Evolutionary conservation across 2,329 filamentous ascomycete species (phyloP), one percentile per base, ranked within the genome.

Genomic region (Sclerotinia glacialis): DNA sequence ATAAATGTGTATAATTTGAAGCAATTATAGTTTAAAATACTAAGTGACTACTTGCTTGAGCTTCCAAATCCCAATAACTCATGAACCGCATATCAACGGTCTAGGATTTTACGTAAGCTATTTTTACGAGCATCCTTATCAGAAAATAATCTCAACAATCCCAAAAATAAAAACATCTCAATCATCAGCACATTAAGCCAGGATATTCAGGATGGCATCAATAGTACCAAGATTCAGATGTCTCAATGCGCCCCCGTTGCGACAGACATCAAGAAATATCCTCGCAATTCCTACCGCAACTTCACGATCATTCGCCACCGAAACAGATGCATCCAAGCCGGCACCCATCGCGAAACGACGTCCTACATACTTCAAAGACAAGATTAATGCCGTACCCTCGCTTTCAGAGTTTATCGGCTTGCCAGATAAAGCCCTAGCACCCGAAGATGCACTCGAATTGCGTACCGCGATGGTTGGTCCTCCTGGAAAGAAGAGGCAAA

Each of bases 401-500:
- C 83, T 89, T 70, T 80, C 82, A 62, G 84, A 88, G 54, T 89
- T 89, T 72, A 71, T 89, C 34, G 78, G 75, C 1, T 72, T 78
- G 14, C 72, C 80, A 68, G 78, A 80, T 2, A 64, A 75, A 46
- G 73, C 83, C 4, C 76, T 88, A 6, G 72, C 83, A 0, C 73
- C 80, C 8, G 76, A 79, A 70, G 86, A 89, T 64, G 85, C 86
- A 7, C 87, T 86, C 76, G 80, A 83, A 65, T 80, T 88, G 52
- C 73, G 75, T n/a, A 89, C 86, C 49, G 86, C 85, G 71, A 82
- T 88, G 75, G 86, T 89, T 72, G 86, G 86, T 47, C 86, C 86
- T 26, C 82, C 82, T 37, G 86, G 86, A 68, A 85, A 83, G 77
- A 85, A 86, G 77, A 82, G 81, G 71, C 87, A 86, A 72, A 86